Conservation (phyloP, 768 basidiomycete species). For the Boletus speciosus region DNA sequence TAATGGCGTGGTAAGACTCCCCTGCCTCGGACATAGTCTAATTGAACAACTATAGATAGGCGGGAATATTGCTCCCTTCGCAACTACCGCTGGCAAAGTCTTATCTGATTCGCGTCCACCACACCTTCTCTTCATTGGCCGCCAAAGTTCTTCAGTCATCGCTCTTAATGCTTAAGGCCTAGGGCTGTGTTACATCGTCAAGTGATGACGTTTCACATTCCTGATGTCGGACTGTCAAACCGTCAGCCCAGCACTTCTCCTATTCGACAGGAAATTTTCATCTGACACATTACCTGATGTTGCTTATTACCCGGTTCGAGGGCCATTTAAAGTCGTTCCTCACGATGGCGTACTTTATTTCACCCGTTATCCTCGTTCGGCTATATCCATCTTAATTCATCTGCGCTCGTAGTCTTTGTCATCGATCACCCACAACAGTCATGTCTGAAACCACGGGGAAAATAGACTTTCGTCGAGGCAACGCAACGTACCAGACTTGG, state of each 20-base stretch:
- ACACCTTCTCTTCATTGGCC: neutral
- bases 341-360: neutral
- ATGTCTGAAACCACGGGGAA: constrained; percentile 26
- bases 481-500: constrained; percentile 38
- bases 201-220: too few species aligned
- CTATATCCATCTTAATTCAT: neutral
- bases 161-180: too few species aligned
- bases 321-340: neutral
- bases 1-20: neutral
- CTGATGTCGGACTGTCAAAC: too few species aligned
- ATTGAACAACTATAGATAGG: neutral
- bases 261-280: neutral
- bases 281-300: neutral
- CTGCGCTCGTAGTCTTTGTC: neutral
- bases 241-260: too few species aligned
- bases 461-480: constrained; percentile 17
- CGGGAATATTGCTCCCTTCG: neutral
- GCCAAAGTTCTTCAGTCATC: too few species aligned
- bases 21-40: neutral
- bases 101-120: neutral
- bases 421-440: neutral
- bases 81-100: neutral
- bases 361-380: neutral
- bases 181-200: too few species aligned
- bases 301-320: neutral